A percentile compares a stretch with the other conserved stretches of the same genome.
phyloP scores from a whole-genome alignment of 345 rosid species.

The Erodium maritimum region DNA sequence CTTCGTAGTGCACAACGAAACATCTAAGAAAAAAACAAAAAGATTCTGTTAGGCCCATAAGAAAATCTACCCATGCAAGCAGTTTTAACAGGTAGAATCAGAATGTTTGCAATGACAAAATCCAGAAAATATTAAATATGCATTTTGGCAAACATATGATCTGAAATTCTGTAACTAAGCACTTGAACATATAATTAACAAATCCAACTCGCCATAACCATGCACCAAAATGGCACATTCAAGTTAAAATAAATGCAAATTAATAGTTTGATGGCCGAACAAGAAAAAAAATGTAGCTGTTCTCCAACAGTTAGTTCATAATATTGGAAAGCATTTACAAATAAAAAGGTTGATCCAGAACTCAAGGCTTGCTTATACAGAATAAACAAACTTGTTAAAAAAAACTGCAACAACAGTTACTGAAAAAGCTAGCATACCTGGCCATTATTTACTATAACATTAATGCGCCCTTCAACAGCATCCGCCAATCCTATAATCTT shows the following conservation, averaged over 20 bases:
- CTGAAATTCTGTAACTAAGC: neutral
- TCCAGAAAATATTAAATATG: slow-evolving; percentile 2
- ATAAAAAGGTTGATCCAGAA: neutral
- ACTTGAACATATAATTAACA: neutral
- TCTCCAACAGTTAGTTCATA: neutral
- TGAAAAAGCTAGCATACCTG: slow-evolving; percentile 35
- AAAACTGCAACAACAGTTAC: neutral
- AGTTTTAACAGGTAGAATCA: neutral
- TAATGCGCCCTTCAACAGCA: slow-evolving; percentile 72
- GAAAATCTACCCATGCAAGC: neutral
- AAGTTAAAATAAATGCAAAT: neutral
- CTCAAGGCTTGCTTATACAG: neutral
- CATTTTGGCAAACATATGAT: neutral
- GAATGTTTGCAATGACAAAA: slow-evolving; percentile 1
- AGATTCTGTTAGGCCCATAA: neutral
- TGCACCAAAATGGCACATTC: neutral
- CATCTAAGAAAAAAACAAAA: slow-evolving; percentile 32
- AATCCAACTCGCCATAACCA: neutral
- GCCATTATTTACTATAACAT: slow-evolving; percentile 57
- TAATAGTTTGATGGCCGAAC: neutral
- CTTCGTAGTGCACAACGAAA: slow-evolving; percentile 68
- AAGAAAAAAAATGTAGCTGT: neutral
- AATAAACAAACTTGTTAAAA: neutral
- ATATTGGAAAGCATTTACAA: neutral
- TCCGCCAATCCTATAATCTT: slow-evolving; percentile 74